phyloP scores from a whole-genome alignment of 2,329 filamentous ascomycete genomes.

The Metarhizium brunneum region DNA sequence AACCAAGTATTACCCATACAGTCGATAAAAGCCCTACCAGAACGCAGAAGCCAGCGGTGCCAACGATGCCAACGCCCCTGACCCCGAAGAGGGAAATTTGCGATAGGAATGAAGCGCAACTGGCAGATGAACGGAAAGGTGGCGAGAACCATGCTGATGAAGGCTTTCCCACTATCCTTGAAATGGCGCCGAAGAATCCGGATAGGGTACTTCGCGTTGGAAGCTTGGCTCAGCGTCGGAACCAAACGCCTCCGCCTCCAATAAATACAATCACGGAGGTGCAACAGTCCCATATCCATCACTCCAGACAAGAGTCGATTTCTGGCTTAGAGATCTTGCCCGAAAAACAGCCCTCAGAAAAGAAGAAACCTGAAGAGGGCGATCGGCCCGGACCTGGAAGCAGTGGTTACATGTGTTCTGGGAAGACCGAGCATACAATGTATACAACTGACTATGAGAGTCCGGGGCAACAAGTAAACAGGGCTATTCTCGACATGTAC shows the following conservation, averaged over 20 bases:
- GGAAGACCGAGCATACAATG: background rate
- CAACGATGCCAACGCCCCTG: background rate
- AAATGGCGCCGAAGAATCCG: background rate
- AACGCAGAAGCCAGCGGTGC: slow-evolving; percentile 8
- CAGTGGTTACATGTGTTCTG: background rate
- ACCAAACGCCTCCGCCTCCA: background rate
- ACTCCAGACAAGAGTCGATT: background rate
- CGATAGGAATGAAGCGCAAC: background rate
- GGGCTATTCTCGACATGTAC: slow-evolving; percentile 14
- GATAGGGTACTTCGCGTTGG: background rate
- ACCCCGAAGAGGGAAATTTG: background rate
- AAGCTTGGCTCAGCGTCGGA: slow-evolving; percentile 4
- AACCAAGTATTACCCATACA: slow-evolving; percentile 24
- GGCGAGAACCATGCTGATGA: background rate
- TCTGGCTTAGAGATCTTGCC: background rate
- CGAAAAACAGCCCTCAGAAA: background rate
- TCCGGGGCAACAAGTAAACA: slow-evolving; percentile 5
- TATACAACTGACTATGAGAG: background rate
- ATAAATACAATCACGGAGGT: background rate
- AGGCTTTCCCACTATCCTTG: background rate
- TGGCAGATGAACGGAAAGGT: background rate
- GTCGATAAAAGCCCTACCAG: slow-evolving; percentile 17
- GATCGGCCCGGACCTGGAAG: background rate
- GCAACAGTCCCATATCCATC: slow-evolving; percentile 8
- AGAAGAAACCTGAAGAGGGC: background rate